A percentile compares a stretch with the other conserved stretches of the same genome.
Evolutionary conservation across 2,329 filamentous ascomycete species (phyloP).

Genomic region (Xylariaceae sp.): DNA sequence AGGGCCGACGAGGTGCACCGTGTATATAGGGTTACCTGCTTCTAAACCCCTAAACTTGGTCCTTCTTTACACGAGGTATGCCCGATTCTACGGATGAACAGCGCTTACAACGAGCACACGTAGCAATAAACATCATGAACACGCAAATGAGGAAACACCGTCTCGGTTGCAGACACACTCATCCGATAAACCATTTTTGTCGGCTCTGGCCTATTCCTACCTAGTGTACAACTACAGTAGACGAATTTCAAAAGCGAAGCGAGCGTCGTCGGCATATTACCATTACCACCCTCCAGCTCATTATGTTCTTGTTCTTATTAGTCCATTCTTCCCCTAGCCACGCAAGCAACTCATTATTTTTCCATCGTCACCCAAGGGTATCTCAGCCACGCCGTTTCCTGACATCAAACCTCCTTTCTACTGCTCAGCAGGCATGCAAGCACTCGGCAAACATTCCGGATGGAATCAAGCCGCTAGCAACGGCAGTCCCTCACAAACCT

Average conservation of each 20-base stretch:
- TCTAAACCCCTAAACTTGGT: too few species aligned
- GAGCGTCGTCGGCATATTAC: neutral
- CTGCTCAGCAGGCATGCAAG: neutral
- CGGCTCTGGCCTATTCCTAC: neutral
- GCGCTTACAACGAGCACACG: too few species aligned
- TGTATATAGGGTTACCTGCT: too few species aligned
- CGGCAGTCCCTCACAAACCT: neutral
- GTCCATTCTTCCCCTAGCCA: neutral
- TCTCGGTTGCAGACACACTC: too few species aligned
- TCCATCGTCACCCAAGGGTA: neutral
- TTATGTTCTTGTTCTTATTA: neutral
- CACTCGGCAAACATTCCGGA: neutral
- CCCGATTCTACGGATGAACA: too few species aligned
- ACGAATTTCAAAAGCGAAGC: neutral
- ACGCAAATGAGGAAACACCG: too few species aligned
- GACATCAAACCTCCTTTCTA: neutral
- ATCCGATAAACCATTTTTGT: neutral
- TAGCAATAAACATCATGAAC: too few species aligned
- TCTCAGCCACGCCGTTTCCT: neutral
- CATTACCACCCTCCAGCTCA: neutral
- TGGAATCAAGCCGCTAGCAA: neutral
- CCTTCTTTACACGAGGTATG: too few species aligned
- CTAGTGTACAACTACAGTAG: neutral
- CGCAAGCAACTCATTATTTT: neutral
- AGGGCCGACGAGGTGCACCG: too few species aligned